phyloP scores from a whole-genome alignment of 2,329 filamentous ascomycete species.

The Aureobasidium vineae region DNA sequence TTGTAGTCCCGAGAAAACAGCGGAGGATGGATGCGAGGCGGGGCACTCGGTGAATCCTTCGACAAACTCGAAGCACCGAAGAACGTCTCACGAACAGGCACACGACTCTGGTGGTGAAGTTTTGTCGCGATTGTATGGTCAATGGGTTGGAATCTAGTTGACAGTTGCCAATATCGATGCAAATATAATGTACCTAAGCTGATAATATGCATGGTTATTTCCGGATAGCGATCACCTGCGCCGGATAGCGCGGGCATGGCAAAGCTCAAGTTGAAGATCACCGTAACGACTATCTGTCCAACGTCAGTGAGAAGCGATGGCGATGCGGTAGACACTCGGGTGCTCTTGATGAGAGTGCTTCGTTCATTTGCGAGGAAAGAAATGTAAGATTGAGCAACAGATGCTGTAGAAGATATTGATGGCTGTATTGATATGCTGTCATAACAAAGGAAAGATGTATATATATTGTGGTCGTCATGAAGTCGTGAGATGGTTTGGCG shows the following conservation, averaged over 20 bases:
- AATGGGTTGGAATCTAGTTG: too few species aligned
- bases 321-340: neutral
- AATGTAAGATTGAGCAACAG: neutral
- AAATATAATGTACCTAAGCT: neutral
- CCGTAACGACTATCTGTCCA: neutral
- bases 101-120: neutral
- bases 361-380: neutral
- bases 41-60: neutral
- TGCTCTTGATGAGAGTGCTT: neutral
- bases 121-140: too few species aligned
- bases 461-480: neutral
- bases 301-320: neutral
- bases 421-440: neutral
- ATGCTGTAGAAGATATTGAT: neutral
- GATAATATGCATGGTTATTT: neutral
- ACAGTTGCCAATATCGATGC: too few species aligned
- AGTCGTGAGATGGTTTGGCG: neutral
- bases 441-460: slow-evolving; percentile 11
- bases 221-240: neutral
- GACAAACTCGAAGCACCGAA: neutral
- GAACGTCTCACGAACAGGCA: neutral
- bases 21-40: neutral
- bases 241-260: neutral
- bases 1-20: neutral
- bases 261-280: neutral